These are phyloP conservation scores for Candida silvicultrix DNA, from an alignment of 805 yeast genomes.

Conservation along the genomic window DNA sequence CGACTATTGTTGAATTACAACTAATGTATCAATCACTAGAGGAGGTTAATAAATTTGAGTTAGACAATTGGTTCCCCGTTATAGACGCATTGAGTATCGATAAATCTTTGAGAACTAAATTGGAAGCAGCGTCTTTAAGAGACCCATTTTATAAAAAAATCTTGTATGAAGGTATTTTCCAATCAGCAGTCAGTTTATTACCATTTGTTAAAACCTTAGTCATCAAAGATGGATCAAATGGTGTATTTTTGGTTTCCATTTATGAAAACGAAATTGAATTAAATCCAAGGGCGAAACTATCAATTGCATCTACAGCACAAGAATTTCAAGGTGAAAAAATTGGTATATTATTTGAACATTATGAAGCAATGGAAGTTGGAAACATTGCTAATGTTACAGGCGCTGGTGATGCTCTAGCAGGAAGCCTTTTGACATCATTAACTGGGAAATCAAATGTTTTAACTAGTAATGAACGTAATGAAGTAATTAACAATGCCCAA, in stretches of 20 bases:
- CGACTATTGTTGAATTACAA: constrained; percentile 59
- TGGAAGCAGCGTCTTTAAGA: constrained; percentile 28
- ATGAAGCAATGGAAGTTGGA: constrained; percentile 33
- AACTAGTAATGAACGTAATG: constrained; percentile 3
- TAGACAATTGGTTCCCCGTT: constrained; percentile 68
- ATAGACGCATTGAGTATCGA: constrained; percentile 54
- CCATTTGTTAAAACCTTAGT: constrained; percentile 67
- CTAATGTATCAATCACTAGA: constrained; percentile 47
- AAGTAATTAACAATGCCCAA: constrained; percentile 11
- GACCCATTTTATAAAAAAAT: constrained; percentile 20
- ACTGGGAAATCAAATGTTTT: constrained; percentile 3
- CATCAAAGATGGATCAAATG: constrained; percentile 62
- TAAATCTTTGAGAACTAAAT: constrained; percentile 36
- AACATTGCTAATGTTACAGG: constrained; percentile 68
- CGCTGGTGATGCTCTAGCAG: constrained; percentile 81
- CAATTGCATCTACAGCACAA: constrained; percentile 3
- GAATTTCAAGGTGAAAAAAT: constrained; percentile 18
- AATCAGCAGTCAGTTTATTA: constrained; percentile 62
- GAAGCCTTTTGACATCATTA: constrained; percentile 38
- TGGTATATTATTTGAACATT: constrained; percentile 63
- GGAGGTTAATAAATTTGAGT: constrained; percentile 35
- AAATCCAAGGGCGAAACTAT: constrained; percentile 5
- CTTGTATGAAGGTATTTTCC: constrained; percentile 43
- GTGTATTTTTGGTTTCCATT: constrained; percentile 43
- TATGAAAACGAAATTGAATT: constrained; percentile 7